phyloP scores from a whole-genome alignment of 2,329 filamentous ascomycete genomes.

The Myriangium duriaei region DNA sequence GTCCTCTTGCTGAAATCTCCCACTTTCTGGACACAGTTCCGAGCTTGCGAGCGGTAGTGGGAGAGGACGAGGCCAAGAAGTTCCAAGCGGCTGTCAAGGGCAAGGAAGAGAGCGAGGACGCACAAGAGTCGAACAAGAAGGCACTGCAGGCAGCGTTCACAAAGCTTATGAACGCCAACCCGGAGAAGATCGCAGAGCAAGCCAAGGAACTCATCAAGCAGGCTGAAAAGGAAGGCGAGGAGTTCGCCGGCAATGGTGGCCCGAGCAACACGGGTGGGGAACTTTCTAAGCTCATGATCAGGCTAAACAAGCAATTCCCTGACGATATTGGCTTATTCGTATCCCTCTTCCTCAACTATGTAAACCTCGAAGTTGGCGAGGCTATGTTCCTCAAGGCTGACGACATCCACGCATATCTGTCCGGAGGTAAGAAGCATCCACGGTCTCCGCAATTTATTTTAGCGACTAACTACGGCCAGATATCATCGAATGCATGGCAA shows the following conservation, averaged over 20 bases:
- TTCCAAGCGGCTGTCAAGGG: slow-evolving; percentile 39
- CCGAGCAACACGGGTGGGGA: slow-evolving; percentile 55
- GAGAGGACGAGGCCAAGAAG: slow-evolving; percentile 33
- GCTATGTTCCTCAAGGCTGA: slow-evolving; percentile 94
- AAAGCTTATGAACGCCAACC: slow-evolving; percentile 64
- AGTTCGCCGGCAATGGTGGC: slow-evolving; percentile 65
- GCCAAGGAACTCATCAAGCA: slow-evolving; percentile 57
- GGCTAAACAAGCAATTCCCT: slow-evolving; percentile 75
- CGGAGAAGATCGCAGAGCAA: slow-evolving; percentile 51
- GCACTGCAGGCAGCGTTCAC: slow-evolving; percentile 65
- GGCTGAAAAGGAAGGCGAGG: slow-evolving; percentile 53
- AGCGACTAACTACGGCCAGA: slow-evolving; percentile 34
- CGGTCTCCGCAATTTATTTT: not conserved
- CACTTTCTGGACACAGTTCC: slow-evolving; percentile 65
- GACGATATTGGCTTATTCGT: slow-evolving; percentile 87
- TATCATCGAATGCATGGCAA: slow-evolving; percentile 98
- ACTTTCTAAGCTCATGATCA: slow-evolving; percentile 62
- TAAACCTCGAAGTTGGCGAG: slow-evolving; percentile 76
- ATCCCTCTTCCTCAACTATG: slow-evolving; percentile 93
- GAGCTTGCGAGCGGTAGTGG: slow-evolving; percentile 34
- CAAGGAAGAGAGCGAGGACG: slow-evolving; percentile 36
- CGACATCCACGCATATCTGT: slow-evolving; percentile 92
- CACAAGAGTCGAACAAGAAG: slow-evolving; percentile 53
- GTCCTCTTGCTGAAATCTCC: slow-evolving; percentile 71
- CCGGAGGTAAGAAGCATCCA: slow-evolving; percentile 37